These are phyloP conservation scores for Candida jianshihensis DNA, from an alignment of 805 yeast species.

Conservation along the genomic window DNA sequence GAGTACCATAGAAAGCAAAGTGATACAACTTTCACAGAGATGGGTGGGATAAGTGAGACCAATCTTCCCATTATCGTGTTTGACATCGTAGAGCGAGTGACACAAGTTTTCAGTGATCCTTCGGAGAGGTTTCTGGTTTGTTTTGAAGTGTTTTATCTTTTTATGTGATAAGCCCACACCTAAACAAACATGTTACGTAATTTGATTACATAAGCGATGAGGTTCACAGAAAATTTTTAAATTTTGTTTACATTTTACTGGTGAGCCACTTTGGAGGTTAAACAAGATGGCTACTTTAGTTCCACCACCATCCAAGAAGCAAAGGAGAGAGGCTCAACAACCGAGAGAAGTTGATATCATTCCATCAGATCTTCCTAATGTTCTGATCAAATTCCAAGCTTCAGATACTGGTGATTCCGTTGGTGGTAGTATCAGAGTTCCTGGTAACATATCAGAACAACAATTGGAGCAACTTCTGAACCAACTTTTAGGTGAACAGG, in stretches of 20 bases:
- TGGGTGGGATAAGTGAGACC: not conserved
- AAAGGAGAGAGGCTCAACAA: conserved; percentile 74
- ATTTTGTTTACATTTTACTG: not conserved
- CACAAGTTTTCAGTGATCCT: no score
- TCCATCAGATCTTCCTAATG: conserved; percentile 81
- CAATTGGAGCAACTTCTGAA: conserved; percentile 87
- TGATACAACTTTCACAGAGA: not conserved
- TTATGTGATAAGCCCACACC: no score
- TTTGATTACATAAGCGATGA: not conserved
- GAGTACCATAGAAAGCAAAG: conserved; percentile 55
- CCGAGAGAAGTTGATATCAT: conserved; percentile 67
- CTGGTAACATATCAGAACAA: conserved; percentile 77
- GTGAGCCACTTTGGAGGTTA: no score
- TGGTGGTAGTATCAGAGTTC: conserved; percentile 85
- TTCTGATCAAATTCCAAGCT: conserved; percentile 83
- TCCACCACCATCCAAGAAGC: conserved; percentile 92
- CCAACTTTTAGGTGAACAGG: conserved; percentile 60
- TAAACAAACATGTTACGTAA: no score
- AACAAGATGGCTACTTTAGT: conserved; percentile 81
- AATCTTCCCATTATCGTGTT: no score
- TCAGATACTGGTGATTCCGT: conserved; percentile 84
- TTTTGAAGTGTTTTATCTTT: no score
- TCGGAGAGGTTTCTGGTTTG: no score
- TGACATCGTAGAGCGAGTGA: no score
- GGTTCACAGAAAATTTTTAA: not conserved